Conservation (phyloP, 2,329 filamentous ascomycete species). For the Metarhizium robertsii region DNA sequence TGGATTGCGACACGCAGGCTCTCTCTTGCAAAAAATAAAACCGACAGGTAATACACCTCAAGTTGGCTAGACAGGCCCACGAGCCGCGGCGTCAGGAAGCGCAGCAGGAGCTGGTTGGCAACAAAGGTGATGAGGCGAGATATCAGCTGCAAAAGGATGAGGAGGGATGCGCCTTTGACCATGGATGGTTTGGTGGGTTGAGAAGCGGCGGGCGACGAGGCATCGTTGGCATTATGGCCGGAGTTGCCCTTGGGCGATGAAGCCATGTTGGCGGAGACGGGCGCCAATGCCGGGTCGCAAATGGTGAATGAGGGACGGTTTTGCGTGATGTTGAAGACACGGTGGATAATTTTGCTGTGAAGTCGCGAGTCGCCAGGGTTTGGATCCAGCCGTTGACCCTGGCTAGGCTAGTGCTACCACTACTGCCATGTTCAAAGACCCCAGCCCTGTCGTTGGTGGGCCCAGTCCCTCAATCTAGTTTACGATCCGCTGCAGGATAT, state of each 20-base stretch:
- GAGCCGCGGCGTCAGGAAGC: slow-evolving; percentile 75
- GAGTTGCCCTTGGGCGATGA: background rate
- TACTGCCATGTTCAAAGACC: too few relatives aligned
- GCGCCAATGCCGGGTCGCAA: background rate
- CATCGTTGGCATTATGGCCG: background rate
- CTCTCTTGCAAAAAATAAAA: slow-evolving; percentile 92
- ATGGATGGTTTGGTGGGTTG: slow-evolving; percentile 17
- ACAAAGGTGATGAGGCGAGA: slow-evolving; percentile 86
- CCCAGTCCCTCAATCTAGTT: too few relatives aligned
- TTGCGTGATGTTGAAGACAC: background rate
- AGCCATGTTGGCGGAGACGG: background rate
- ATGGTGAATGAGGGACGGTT: background rate
- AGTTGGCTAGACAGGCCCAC: slow-evolving; percentile 83
- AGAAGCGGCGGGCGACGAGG: background rate
- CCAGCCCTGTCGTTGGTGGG: too few relatives aligned
- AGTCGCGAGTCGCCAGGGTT: too few relatives aligned
- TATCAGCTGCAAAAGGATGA: slow-evolving; percentile 78
- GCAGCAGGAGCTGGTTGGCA: slow-evolving; percentile 84
- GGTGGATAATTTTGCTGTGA: background rate
- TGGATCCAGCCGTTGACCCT: too few relatives aligned
- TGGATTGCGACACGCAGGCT: slow-evolving; percentile 87
- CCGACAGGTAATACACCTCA: slow-evolving; percentile 84
- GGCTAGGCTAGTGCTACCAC: too few relatives aligned
- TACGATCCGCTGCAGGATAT: too few relatives aligned
- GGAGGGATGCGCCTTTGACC: slow-evolving; percentile 68